Base-by-base conservation (phyloP, 768 basidiomycete genomes). In the Lactarius hatsudake region DNA sequence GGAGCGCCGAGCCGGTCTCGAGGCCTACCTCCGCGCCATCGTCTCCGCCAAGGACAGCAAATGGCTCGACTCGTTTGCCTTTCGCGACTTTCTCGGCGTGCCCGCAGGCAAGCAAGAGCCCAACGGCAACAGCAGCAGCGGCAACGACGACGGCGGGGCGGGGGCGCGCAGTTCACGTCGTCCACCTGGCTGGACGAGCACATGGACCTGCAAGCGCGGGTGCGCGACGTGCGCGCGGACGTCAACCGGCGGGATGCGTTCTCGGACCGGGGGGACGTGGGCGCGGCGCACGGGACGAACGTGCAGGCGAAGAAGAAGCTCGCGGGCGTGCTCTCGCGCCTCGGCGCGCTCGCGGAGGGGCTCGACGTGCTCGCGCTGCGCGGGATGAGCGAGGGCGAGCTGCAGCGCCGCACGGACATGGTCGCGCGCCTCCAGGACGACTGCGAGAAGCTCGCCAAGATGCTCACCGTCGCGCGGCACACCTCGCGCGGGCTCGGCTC, bases 131-230 rank as follows among this genome's bases (percentile, higher is more conserved):
- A 8, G 67, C 69, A 65, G 70, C 69, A 66, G 75, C 61, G 72
- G 74, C n/a, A 71, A 9, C 42, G 18, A 17, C 6, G 6, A 0
- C 45, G n/a, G 61, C 71, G 78, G 78, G 70, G 53, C 15, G 58
- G 72, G 26, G 26, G 26, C 20, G 73, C 75, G 36, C 83, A 85
- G 66, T 93, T 93, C 77, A 90, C 92, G 0, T 81, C 86, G 1
- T 80, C 92, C 10, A 86, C 87, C 53, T 98, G 96, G 96, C 83
- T 97, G 18, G 91, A 95, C 68, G 96, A 97, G 76, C 92, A 95
- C 73, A 78, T 85, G 62, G 87, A 89, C 62, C 78, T 96, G 10
- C 91, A 93, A 74, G 79, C 86, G 17, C 84, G 87, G 38, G 81
- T 94, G 55, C 87, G 96, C 45, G 87, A 89, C 72, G 83, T 96